Base-by-base conservation (phyloP, 2,329 filamentous ascomycete genomes). In the Stagonosporopsis cucurbitacearum region DNA sequence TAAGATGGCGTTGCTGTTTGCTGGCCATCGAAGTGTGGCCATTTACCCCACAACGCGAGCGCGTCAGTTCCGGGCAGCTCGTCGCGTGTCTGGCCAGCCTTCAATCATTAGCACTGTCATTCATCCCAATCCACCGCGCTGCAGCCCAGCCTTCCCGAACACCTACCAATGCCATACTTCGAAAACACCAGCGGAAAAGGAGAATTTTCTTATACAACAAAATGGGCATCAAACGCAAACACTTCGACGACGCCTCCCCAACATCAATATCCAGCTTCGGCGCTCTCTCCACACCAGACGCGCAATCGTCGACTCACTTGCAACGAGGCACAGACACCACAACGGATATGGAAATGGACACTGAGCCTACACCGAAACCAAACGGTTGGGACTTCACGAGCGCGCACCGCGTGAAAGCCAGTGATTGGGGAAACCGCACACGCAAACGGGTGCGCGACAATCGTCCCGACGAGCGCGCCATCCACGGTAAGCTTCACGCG, bases 221-320 rank as follows among this genome's bases (percentile, higher is more conserved):
- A 46, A 86, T 86, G 84, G 76, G 78, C 20, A 75, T 82, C 70
- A 87, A 87, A 71, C 83, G 84, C 68, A 87, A 86, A 70, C 82
- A 83, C 40, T 84, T 82, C 30, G 62, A 64, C 40, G 70, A 75
- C 37, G 78, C 80, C 59, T 79, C 82, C 15, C 77, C 80, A 17
- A 67, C 78, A 32, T 77, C 79, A 39, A 72, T 76, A 32, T 75
- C 74, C 54, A 76, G 72, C 69, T 70, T 72, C 54, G 64, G 68
- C 51, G 40, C 70, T 50, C 28, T 71, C 42, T 67, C 69, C 12
- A 72, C 71, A 26, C 68, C 70, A 33, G 66, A 70, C 30, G 62
- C 70, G 13, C 70, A 70, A 36, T 69, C 67, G 20, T 71, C 72
- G 11, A 61, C 57, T 7, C 67, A 60, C 4, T 58, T 65, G 11